Evolutionary conservation across 2,329 filamentous ascomycete genomes (phyloP).

Genomic region (Monosporascus sp.): DNA sequence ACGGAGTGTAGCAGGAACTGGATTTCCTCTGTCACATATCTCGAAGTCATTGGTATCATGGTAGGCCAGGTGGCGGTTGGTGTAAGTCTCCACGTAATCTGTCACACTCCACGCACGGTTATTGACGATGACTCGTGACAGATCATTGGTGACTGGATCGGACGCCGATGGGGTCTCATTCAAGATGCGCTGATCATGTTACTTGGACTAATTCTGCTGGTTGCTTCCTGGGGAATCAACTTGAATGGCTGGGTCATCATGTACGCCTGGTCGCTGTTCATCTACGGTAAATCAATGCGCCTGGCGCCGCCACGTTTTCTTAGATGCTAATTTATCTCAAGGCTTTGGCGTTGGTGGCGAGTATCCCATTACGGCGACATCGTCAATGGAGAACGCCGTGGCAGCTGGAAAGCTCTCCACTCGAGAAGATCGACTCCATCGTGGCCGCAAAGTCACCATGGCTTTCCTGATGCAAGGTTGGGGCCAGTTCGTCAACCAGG

Average conservation of each 20-base stretch:
- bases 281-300: constrained; percentile 59
- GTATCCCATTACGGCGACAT: constrained; percentile 95
- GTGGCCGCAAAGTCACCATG: constrained; percentile 90
- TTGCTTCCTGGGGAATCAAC: constrained; percentile 79
- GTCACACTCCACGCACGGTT: not conserved
- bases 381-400: constrained; percentile 87
- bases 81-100: constrained; percentile 37
- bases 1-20: constrained; percentile 71
- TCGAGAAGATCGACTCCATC: constrained; percentile 87
- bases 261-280: constrained; percentile 91
- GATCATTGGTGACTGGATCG: constrained; percentile 66
- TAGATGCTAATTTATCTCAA: constrained; percentile 11
- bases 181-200: constrained; percentile 96
- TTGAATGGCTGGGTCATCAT: constrained; percentile 95
- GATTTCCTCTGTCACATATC: constrained; percentile 79
- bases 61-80: constrained; percentile 86
- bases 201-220: constrained; percentile 84
- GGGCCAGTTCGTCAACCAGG: constrained; percentile 95
- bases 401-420: constrained; percentile 84
- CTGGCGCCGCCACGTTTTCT: constrained; percentile 34
- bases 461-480: constrained; percentile 98
- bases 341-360: constrained; percentile 69
- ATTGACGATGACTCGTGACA: constrained; percentile 19
- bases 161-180: constrained; percentile 90
- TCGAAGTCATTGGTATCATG: constrained; percentile 94